Base-by-base conservation (phyloP, 2,329 filamentous ascomycete species). In the Cryphonectria nitschkei region DNA sequence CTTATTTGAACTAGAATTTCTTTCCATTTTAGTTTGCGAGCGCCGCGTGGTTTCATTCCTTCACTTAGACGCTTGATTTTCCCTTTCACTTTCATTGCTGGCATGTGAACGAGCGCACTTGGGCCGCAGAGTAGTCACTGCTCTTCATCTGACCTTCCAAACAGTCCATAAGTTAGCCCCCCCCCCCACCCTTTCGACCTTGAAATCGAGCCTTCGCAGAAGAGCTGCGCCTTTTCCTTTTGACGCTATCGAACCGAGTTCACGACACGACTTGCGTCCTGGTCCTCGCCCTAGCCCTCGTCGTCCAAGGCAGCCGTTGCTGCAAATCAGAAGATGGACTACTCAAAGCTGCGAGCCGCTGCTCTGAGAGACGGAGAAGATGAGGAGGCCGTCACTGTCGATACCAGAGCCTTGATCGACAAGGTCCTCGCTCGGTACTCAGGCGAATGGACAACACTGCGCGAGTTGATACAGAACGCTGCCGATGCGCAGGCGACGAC, bases 381-480 rank as follows among this genome's bases (percentile, higher is more conserved):
- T 76, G 96, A 98, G 81, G 96, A 98, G 81, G 96, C 96, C 58
- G 96, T 99, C 70, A 99, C 96, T 0, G 96, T 99, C 78, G 97
- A 99, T 79, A 99, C 96, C 65, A 88, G 97, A 78, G 96, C 96
- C 60, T 82, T 99, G 76, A 99, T 99, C 79, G 97, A 98, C 83
- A 99, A 99, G 82, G 95, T 99, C 14, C 88, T 99, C 65, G 96
- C 96, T 13, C 88, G 96, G 78, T 99, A 99, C 80, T 97, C 95
- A 2, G 95, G 96, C 76, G 97, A 99, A 84, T 98, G 95, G 91
- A 94, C 89, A 7, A 92, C 88, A 11, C 83, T 99, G 26, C 90
- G 96, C 84, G 96, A 99, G 80, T 90, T 99, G 73, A 94, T 99
- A 61, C 96, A 99, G 79, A 99, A 99, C 79, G 96, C 96, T n/a